Percentiles rank a stretch among this genome's conserved stretches.
These are phyloP conservation scores for Cicer chorassanicum DNA, from an alignment of 306 rosid genomes.

Conservation along the genomic window DNA sequence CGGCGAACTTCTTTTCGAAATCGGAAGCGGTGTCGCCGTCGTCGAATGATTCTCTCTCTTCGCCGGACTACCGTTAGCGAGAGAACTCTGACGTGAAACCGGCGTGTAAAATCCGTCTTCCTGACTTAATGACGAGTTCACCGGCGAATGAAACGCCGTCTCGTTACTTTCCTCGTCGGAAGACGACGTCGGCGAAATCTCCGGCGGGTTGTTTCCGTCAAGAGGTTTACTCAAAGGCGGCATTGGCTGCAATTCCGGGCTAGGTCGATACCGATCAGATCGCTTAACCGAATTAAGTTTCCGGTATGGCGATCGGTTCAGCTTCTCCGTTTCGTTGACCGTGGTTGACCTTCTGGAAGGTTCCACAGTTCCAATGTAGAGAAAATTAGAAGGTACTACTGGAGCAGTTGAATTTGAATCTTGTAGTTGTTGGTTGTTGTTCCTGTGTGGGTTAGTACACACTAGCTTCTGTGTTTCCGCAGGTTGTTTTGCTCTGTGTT, in stretches of 20 bases:
- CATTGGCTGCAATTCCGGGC: slow-evolving; percentile 94
- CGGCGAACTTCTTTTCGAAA: slow-evolving; percentile 81
- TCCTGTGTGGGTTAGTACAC: slow-evolving; percentile 47
- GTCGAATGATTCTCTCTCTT: slow-evolving; percentile 36
- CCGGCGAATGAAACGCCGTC: slow-evolving; percentile 82
- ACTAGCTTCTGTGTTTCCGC: slow-evolving; percentile 73
- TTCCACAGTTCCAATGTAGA: slow-evolving; percentile 91
- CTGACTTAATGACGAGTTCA: slow-evolving; percentile 62
- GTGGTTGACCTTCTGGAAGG: slow-evolving; percentile 53
- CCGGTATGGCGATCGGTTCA: slow-evolving; percentile 70
- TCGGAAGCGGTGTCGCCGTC: slow-evolving; percentile 49
- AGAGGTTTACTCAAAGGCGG: slow-evolving; percentile 68
- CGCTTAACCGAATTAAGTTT: slow-evolving; percentile 71
- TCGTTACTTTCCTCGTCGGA: slow-evolving; percentile 69
- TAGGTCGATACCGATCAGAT: slow-evolving; percentile 89
- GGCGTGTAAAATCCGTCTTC: slow-evolving; percentile 77
- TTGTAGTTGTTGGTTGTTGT: not conserved
- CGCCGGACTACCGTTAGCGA: slow-evolving; percentile 53
- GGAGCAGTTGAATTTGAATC: slow-evolving; percentile 51
- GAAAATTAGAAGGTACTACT: slow-evolving; percentile 62
- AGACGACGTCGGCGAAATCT: slow-evolving; percentile 47
- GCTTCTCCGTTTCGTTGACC: slow-evolving; percentile 32
- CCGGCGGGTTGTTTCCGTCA: slow-evolving; percentile 56
- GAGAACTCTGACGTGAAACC: slow-evolving; percentile 61
- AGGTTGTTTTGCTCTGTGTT: slow-evolving; percentile 75